Conservation (phyloP, 1,284 basidiomycete genomes). For the Cystobasidium sp. region DNA sequence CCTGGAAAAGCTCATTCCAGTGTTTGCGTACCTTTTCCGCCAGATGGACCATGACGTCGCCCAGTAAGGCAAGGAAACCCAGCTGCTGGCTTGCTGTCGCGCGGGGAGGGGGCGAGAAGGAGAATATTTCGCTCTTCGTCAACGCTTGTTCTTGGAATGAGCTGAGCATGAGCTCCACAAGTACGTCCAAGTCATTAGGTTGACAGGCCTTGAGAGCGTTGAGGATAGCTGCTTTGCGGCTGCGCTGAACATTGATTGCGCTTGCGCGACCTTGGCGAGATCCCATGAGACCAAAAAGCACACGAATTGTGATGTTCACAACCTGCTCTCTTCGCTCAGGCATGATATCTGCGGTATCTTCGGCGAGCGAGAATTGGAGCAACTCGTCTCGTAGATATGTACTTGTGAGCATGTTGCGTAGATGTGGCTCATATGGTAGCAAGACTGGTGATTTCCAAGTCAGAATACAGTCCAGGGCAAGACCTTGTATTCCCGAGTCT, state of each 20-base stretch:
- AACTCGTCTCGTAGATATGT: slow-evolving; percentile 88
- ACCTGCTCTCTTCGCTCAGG: slow-evolving; percentile 69
- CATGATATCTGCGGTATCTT: slow-evolving; percentile 64
- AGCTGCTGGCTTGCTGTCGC: slow-evolving; percentile 71
- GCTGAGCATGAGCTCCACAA: slow-evolving; percentile 89
- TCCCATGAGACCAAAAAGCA: slow-evolving; percentile 88
- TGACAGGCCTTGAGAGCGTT: slow-evolving; percentile 72
- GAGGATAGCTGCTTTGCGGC: slow-evolving; percentile 78
- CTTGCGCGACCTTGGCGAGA: slow-evolving; percentile 72
- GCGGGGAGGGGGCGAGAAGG: slow-evolving; percentile 44
- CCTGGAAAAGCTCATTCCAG: slow-evolving; percentile 75
- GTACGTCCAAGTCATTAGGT: slow-evolving; percentile 72
- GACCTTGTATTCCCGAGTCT: slow-evolving; percentile 75
- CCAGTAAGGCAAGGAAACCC: slow-evolving; percentile 82
- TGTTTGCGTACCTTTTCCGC: slow-evolving; percentile 70
- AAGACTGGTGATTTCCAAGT: slow-evolving; percentile 80
- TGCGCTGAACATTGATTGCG: slow-evolving; percentile 65
- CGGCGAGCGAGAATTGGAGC: slow-evolving; percentile 68
- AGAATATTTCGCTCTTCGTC: slow-evolving; percentile 45
- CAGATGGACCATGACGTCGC: slow-evolving; percentile 77
- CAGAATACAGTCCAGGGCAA: slow-evolving; percentile 78
- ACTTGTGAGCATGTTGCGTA: slow-evolving; percentile 78
- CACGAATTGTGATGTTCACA: slow-evolving; percentile 73
- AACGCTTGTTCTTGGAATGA: slow-evolving; percentile 63
- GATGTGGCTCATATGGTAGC: slow-evolving; percentile 68